Evolutionary conservation across 1,284 basidiomycete species (phyloP), one percentile per base, ranked within the genome.

Genomic region (Chondrostereum purpureum): DNA sequence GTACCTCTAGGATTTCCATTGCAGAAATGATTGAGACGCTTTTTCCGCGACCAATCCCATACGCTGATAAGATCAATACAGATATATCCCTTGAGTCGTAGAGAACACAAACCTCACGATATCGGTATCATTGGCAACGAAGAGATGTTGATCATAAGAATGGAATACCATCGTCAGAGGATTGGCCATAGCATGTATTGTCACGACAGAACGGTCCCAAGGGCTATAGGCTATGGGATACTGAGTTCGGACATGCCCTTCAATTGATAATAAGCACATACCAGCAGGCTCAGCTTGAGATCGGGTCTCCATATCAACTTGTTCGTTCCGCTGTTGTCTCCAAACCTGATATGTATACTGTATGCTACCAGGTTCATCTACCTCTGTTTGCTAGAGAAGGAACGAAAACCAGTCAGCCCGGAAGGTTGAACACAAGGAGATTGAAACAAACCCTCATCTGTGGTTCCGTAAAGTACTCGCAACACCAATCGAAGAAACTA

Each of bases 381-480:
- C 83, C 62, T 99, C 95, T 14, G 90, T 82, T 76, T 93, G 87
- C 89, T 92, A 53, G 19, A 50, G 39, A 49, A 40, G n/a, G n/a
- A n/a, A n/a, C n/a, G n/a, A 27, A 19, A 45, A 44, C 39, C 20
- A 46, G 45, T 16, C 14, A 3, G 42, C 14, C 12, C 11, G 18
- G 19, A 23, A 43, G 16, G 31, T 4, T 43, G 13, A 42, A 44
- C 39, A 49, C 36, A 46, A 46, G 35, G 11, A 36, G 39, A 45
- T 18, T 12, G 51, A 31, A 44, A 31, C 83, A 56, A 57, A 92
- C 90, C 70, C 91, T 85, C 93, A 97, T 96, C 65, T 96, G 95
- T 3, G 95, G 93, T 64, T 98, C 94, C 51, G 90, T 93, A 70
- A 97, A 99, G 63, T 98, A 98, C 61, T 98, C 94, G 57, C 84